These are phyloP conservation scores for Epichloe sp. DNA, from an alignment of 2,329 filamentous ascomycete genomes.

Conservation along the genomic window DNA sequence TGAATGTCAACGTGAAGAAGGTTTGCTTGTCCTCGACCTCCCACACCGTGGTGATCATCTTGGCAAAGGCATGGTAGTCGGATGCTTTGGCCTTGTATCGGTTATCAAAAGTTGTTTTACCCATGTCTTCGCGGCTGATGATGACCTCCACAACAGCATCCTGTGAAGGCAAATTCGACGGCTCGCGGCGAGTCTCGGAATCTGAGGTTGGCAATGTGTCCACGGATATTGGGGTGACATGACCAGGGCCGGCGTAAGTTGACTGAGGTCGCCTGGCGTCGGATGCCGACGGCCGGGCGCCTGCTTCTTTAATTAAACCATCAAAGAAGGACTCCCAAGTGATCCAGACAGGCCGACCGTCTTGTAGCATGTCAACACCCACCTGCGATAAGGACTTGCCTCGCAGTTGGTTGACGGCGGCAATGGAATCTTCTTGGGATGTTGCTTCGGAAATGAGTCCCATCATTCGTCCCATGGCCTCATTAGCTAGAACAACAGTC, in stretches of 20 bases:
- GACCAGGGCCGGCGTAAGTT: slow-evolving; percentile 15
- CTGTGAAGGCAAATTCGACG: slow-evolving; percentile 24
- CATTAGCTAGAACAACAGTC: slow-evolving; percentile 60
- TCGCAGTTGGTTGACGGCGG: slow-evolving; percentile 44
- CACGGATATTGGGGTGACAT: slow-evolving; percentile 24
- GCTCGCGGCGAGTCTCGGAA: slow-evolving; percentile 20
- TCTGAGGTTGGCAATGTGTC: slow-evolving; percentile 8
- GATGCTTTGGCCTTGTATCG: slow-evolving; percentile 22
- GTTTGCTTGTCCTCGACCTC: slow-evolving; percentile 50
- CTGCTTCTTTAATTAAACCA: slow-evolving; percentile 32
- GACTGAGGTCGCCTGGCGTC: slow-evolving; percentile 10
- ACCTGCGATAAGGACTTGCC: slow-evolving; percentile 57
- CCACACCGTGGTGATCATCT: slow-evolving; percentile 69
- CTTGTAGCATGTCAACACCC: slow-evolving; percentile 60
- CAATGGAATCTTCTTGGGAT: slow-evolving; percentile 26
- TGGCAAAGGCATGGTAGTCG: slow-evolving; percentile 41
- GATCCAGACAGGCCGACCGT: slow-evolving; percentile 48
- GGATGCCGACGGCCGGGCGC: slow-evolving; percentile 14
- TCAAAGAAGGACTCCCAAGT: slow-evolving; percentile 47
- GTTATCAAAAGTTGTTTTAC: slow-evolving; percentile 24
- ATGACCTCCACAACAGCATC: slow-evolving; percentile 58
- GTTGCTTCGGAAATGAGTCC: slow-evolving; percentile 37
- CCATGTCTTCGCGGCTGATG: slow-evolving; percentile 37
- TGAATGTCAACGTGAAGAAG: slow-evolving; percentile 67
- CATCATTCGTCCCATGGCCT: slow-evolving; percentile 54